A percentile compares a stretch with the other conserved stretches of the same genome.
Evolutionary conservation across 2,329 filamentous ascomycete genomes (phyloP).

Genomic region (Fulvia fulva): DNA sequence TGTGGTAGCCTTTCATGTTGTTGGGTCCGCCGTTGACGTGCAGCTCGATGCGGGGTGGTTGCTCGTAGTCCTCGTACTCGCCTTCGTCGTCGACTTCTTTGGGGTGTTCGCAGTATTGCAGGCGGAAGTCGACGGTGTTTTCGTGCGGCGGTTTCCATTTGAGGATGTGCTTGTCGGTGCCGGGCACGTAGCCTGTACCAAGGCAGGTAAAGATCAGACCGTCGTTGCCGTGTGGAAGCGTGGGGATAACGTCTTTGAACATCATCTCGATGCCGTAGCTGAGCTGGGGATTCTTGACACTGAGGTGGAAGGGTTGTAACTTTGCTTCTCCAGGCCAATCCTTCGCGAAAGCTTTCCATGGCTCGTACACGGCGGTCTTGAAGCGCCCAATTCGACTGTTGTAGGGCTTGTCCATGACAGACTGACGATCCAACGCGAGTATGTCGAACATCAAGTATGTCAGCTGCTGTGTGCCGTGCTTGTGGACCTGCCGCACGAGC

Average conservation of each 20-base stretch:
- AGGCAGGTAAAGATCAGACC: slow-evolving; percentile 97
- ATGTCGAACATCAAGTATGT: slow-evolving; percentile 94
- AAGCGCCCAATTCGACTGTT: slow-evolving; percentile 89
- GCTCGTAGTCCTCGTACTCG: slow-evolving; percentile 70
- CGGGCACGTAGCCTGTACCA: slow-evolving; percentile 77
- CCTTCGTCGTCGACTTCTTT: slow-evolving; percentile 66
- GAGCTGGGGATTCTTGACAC: slow-evolving; percentile 86
- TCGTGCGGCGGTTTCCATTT: slow-evolving; percentile 98
- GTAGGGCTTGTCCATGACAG: slow-evolving; percentile 71
- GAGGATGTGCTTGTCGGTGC: slow-evolving; percentile 87
- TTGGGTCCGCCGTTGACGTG: slow-evolving; percentile 59
- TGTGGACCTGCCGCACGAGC: slow-evolving; percentile 73
- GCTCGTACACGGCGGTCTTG: slow-evolving; percentile 40
- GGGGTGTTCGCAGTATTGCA: slow-evolving; percentile 70
- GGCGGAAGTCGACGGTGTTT: slow-evolving; percentile 89
- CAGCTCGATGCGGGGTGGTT: slow-evolving; percentile 69
- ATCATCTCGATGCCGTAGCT: slow-evolving; percentile 87
- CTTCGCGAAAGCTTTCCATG: slow-evolving; percentile 42
- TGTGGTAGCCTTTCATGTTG: slow-evolving; percentile 53
- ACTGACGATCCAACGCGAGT: slow-evolving; percentile 72
- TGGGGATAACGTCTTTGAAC: slow-evolving; percentile 81
- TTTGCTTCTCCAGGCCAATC: slow-evolving; percentile 65
- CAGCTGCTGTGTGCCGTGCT: slow-evolving; percentile 65
- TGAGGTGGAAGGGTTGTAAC: slow-evolving; percentile 73
- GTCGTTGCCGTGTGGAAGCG: slow-evolving; percentile 87